Base-by-base conservation (phyloP, 805 yeast species). In the Teunomyces atbi region DNA sequence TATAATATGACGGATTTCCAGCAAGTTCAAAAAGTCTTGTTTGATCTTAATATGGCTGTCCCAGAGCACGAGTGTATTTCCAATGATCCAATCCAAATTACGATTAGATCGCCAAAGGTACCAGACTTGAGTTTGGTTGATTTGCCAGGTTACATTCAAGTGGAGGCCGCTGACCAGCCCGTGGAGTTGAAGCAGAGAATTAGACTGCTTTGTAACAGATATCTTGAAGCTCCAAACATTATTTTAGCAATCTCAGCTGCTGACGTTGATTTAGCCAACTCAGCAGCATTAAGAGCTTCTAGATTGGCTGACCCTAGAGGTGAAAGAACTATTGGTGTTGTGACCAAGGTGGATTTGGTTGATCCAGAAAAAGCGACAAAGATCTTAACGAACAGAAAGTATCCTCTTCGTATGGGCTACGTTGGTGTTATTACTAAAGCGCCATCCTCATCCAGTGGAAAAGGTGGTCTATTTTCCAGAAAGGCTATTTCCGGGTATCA, bases 141-240 rank as follows among this genome's bases (percentile, higher is more conserved):
- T 71, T 73, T 94, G 49, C 99, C 99, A 0, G 99, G 99, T 6
- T 94, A 94, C 62, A 95, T 94, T 53, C 99, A 94, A 65, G 82
- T 94, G 4, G 96, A 94, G 61, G 95, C 98, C 2, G 91, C 95
- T 2, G 98, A 92, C 64, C 99, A 94, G 67, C 99, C 99, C 0
- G 67, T 76, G 3, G 88, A 84, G 47, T 76, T 94, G 49, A 92
- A 92, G 59, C 76, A 77, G 26, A 87, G 83, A 60, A 94, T 94
- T 55, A 74, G 88, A 48, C 81, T 76, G 44, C 72, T 94, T 26
- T 94, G 98, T 67, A 87, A 87, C 54, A 81, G 82, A 61, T 94
- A 94, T 60, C 75, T 94, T 50, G 89, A 86, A 58, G 84, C 86
- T 12, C 99, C 99, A 18, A 94, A 94, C 60, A 89, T 94, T 43